phyloP scores from a whole-genome alignment of 192 early-diverging fungal species.

The Backusella tuberculispora region DNA sequence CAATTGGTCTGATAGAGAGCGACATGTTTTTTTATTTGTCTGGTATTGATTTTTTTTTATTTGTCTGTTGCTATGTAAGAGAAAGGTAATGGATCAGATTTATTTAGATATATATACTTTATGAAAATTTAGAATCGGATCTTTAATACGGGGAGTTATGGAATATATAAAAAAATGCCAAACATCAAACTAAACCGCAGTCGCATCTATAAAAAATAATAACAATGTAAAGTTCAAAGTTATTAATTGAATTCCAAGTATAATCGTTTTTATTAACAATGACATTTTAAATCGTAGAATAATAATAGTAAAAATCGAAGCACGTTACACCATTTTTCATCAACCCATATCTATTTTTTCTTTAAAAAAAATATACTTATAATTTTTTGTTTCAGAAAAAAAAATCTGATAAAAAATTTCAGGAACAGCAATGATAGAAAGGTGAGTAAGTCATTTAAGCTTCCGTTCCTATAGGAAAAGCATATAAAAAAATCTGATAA shows the following conservation, averaged over 20 bases:
- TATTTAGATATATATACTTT: neutral
- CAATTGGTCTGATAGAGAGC: slow-evolving; percentile 76
- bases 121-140: neutral
- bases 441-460: neutral
- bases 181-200: neutral
- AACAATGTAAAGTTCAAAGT: no score
- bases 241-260: no score
- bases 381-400: neutral
- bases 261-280: no score
- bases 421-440: slow-evolving; percentile 2
- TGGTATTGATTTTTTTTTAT: neutral
- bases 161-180: neutral
- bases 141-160: neutral
- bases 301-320: no score
- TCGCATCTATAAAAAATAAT: neutral
- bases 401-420: slow-evolving; percentile 7
- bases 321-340: no score
- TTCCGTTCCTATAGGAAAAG: neutral
- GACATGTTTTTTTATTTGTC: neutral
- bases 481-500: neutral
- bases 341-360: no score
- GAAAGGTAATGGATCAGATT: neutral
- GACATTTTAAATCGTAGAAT: no score
- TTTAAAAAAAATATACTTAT: neutral
- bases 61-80: no score